Base-by-base conservation (phyloP, 169 alveolate species). In the Eimeria praecox region DNA sequence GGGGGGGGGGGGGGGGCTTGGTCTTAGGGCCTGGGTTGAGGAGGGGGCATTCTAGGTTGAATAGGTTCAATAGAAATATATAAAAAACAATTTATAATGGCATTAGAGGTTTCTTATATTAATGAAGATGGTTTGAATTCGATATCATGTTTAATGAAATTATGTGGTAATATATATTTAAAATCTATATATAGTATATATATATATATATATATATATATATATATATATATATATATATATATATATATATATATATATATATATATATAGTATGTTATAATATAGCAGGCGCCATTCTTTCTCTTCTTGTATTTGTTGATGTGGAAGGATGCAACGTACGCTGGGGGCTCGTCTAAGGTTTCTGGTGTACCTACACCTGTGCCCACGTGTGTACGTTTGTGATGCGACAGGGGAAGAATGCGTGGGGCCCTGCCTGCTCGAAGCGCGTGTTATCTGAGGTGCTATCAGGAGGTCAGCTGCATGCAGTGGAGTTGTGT, bases 361-460 rank as follows among this genome's bases (percentile, higher is more conserved):
- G 8, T 9, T 69, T 14, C 27, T 4, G n/a, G 80, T 33, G 49
- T 35, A 69, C n/a, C 10, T 35, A 33, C 80, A 69, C 80, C n/a
- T 9, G 80, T 24, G 27, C 12, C 5, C 35, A 10, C 49, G 44
- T 38, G 33, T 20, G 42, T 46, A 5, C 9, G 56, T 52, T n/a
- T 52, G 66, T 33, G 49, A n/a, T 82, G 59, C 1, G 56, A 8
- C 40, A 92, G 95, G 95, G 85, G 30, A 40, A 56, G 49, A 77
- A 92, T 59, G 95, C 83, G 33, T 92, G 95, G 95, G 92, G 95
- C 85, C 89, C 75, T 46, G 69, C 86, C 22, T 92, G 95, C 86
- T 92, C 95, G 49, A 56, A 75, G 85, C 90, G 95, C 44, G 64
- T 92, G 38, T 14, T 92, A 54, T 52, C 91, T 9, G 90, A 77